phyloP scores from a whole-genome alignment of 1,139 yeast species.

The Blastobotrys capitulatus region DNA sequence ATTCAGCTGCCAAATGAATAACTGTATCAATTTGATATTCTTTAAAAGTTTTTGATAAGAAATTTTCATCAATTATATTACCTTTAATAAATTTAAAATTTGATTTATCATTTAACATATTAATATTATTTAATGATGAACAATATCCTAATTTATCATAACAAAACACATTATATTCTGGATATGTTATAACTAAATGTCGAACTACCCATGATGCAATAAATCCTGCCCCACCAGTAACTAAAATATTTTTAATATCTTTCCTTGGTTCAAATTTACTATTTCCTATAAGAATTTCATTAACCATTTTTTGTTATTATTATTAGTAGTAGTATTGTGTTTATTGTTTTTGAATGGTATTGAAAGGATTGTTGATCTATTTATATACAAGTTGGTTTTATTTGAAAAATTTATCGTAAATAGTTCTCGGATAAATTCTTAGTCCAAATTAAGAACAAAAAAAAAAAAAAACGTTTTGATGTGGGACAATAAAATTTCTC shows the following conservation, averaged over 20 bases:
- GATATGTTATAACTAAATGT: slow-evolving; percentile 38
- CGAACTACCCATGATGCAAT: slow-evolving; percentile 49
- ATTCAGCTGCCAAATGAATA: slow-evolving; percentile 54
- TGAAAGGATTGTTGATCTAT: no score
- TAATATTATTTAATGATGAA: slow-evolving; percentile 26
- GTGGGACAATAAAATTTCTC: no score
- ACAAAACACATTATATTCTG: slow-evolving; percentile 41
- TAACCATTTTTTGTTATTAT: background rate
- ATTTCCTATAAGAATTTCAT: slow-evolving; percentile 12
- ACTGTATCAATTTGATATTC: slow-evolving; percentile 35
- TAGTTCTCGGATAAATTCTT: no score
- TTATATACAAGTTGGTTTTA: no score
- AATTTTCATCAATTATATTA: slow-evolving; percentile 37
- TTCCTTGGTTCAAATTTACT: slow-evolving; percentile 21
- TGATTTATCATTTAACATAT: slow-evolving; percentile 24
- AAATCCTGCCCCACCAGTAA: slow-evolving; percentile 59
- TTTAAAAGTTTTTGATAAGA: slow-evolving; percentile 24
- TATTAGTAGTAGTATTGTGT: background rate
- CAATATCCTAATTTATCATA: slow-evolving; percentile 44
- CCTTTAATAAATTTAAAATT: slow-evolving; percentile 33
- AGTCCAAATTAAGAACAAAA: background rate
- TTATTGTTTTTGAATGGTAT: background rate
- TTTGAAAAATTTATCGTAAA: no score
- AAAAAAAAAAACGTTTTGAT: no score
- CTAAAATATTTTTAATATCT: slow-evolving; percentile 33